phyloP scores from a whole-genome alignment of 2,329 filamentous ascomycete species.

The Aspergillus novofumigatus region DNA sequence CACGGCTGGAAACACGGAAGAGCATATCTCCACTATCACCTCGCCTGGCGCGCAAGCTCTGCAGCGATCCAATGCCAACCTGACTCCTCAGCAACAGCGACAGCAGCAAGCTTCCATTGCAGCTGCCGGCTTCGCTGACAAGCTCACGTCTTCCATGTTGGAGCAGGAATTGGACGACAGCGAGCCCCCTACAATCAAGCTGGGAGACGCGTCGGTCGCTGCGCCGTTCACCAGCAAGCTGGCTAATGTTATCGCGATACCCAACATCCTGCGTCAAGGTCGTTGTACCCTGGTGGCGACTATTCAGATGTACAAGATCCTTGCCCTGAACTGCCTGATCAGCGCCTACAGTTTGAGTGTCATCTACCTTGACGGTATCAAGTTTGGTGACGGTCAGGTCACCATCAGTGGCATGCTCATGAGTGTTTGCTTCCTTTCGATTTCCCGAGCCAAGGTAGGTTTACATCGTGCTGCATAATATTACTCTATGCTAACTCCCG shows the following conservation, averaged over 20 bases:
- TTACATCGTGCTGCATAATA: neutral
- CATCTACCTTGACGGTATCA: conserved; percentile 95
- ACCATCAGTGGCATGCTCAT: conserved; percentile 99
- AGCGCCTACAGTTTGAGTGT: conserved; percentile 96
- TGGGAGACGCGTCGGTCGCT: conserved; percentile 94
- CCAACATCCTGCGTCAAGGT: conserved; percentile 97
- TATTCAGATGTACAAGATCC: conserved; percentile 99
- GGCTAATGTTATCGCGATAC: conserved; percentile 91
- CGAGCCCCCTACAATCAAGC: conserved; percentile 92
- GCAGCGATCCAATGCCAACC: conserved; percentile 48
- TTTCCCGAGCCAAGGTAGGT: conserved; percentile 81
- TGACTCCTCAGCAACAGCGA: conserved; percentile 49
- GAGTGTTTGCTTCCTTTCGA: conserved; percentile 98
- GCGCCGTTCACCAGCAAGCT: conserved; percentile 97
- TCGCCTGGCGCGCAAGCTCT: conserved; percentile 61
- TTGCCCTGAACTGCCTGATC: conserved; percentile 95
- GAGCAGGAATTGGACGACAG: conserved; percentile 81
- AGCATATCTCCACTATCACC: conserved; percentile 60
- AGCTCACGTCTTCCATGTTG: conserved; percentile 82
- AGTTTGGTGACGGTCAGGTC: conserved; percentile 96
- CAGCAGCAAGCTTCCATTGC: conserved; percentile 61
- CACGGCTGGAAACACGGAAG: conserved; percentile 49
- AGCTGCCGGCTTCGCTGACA: conserved; percentile 76
- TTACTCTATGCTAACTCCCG: conserved; percentile 8
- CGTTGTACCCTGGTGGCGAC: conserved; percentile 96